Conservation (phyloP, 2,329 filamentous ascomycete species). For the Pseudogymnoascus sp. region DNA sequence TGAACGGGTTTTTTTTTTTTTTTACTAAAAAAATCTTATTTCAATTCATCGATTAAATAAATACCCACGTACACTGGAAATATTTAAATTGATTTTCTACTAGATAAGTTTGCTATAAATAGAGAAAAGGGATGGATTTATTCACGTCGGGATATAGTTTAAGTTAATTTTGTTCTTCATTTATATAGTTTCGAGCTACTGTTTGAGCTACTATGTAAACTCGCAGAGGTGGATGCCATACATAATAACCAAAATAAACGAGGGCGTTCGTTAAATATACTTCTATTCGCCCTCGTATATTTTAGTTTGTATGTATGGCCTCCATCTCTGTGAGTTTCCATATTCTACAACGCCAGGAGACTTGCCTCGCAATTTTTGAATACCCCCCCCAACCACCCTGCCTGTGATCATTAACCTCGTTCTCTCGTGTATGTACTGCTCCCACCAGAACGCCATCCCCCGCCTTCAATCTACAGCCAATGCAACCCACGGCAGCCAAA, state of each 20-base stretch:
- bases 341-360: neutral
- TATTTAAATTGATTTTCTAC: neutral
- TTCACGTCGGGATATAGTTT: neutral
- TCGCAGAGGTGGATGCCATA: no score
- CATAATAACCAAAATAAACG: neutral
- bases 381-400: neutral
- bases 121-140: no score
- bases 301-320: neutral
- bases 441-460: neutral
- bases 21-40: no score
- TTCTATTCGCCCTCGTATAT: neutral
- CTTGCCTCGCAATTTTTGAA: neutral
- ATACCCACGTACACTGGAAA: neutral
- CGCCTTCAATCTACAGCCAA: conserved; percentile 24
- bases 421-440: neutral
- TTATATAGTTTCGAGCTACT: neutral
- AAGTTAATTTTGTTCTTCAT: neutral
- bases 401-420: neutral
- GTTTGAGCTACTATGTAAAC: neutral
- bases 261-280: neutral
- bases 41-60: no score
- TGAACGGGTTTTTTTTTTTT: no score
- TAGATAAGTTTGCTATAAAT: neutral
- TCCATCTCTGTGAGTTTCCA: neutral
- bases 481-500: conserved; percentile 15